A percentile compares a stretch with the other conserved stretches of the same genome.
Evolutionary conservation across 2,329 filamentous ascomycete species (phyloP).

Genomic region (Cladobotryum protrusum): DNA sequence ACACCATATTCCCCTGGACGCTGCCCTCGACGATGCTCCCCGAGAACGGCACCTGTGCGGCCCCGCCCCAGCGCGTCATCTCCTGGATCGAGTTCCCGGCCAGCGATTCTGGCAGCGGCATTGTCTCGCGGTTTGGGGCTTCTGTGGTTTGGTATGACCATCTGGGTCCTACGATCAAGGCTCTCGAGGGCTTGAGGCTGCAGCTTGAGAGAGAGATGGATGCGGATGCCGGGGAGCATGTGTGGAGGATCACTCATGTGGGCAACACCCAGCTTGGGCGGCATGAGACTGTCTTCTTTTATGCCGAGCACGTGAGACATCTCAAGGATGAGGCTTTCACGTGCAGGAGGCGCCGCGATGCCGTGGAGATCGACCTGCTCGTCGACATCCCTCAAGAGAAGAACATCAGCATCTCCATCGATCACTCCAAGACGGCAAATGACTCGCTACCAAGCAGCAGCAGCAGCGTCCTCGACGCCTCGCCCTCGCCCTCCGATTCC

Average conservation of each 20-base stretch:
- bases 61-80: constrained; percentile 63
- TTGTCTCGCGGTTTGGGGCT: constrained; percentile 27
- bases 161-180: constrained; percentile 40
- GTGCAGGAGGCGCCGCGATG: constrained; percentile 63
- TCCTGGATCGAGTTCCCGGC: constrained; percentile 60
- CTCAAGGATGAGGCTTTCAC: constrained; percentile 80
- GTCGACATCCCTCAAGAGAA: constrained; percentile 21
- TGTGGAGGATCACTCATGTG: constrained; percentile 71
- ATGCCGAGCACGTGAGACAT: constrained; percentile 67
- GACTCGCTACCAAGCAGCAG: constrained; percentile 7
- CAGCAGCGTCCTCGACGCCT: constrained; percentile 6
- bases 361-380: constrained; percentile 66
- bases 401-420: constrained; percentile 19
- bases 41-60: constrained; percentile 67
- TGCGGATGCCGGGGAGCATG: constrained; percentile 35
- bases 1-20: constrained; percentile 91
- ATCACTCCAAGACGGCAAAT: constrained; percentile 8
- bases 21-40: constrained; percentile 71
- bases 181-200: constrained; percentile 53
- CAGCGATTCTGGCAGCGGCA: constrained; percentile 30
- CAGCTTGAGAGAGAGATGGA: constrained; percentile 61
- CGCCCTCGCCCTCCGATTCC: constrained; percentile 28
- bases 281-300: constrained; percentile 80
- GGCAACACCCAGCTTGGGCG: constrained; percentile 76
- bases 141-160: constrained; percentile 30